phyloP scores from a whole-genome alignment of 768 basidiomycete genomes.

The Leccinum aurantiacum region DNA sequence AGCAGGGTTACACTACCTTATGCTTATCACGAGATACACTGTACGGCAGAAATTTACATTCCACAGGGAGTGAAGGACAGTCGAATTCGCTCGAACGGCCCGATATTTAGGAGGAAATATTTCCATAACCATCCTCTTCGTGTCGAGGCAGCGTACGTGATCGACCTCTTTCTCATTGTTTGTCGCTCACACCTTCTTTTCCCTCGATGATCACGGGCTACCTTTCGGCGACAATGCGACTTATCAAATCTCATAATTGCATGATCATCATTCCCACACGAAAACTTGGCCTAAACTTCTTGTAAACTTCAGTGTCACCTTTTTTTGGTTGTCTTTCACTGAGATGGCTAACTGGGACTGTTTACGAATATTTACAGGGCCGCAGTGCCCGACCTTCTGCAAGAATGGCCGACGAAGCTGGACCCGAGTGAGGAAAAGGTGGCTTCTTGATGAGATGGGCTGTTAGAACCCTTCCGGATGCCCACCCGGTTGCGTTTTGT shows the following conservation, averaged over 20 bases:
- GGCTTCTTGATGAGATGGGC: no score
- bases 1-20: neutral
- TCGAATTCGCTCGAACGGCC: neutral
- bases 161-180: neutral
- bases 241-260: neutral
- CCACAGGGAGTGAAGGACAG: neutral
- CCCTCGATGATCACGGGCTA: neutral
- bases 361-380: neutral
- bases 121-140: neutral
- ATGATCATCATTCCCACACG: neutral
- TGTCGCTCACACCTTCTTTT: neutral
- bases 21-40: neutral
- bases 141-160: neutral
- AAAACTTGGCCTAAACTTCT: no score
- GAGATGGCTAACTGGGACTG: neutral
- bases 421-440: neutral
- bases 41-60: neutral
- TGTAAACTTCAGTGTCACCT: neutral
- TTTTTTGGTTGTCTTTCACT: neutral
- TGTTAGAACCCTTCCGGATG: no score
- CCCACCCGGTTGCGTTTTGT: no score
- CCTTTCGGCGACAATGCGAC: neutral
- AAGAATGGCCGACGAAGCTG: no score
- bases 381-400: no score
- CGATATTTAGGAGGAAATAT: neutral